Percentiles rank a stretch among this genome's conserved stretches.
Conservation (phyloP, 148 eudicot genomes). For the Diospyros kaki region DNA sequence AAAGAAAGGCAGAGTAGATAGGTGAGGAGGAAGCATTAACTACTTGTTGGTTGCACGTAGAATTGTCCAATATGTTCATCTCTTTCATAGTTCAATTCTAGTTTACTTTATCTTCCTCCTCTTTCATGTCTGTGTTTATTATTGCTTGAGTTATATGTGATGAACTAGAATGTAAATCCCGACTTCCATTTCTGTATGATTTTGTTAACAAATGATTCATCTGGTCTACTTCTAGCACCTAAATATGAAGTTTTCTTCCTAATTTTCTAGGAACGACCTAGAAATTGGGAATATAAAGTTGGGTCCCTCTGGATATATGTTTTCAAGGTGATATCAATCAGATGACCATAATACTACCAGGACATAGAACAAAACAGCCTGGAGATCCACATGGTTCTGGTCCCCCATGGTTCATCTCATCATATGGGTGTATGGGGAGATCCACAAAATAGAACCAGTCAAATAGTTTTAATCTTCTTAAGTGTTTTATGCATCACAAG, state of each 20-base stretch:
- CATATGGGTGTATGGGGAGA: neutral
- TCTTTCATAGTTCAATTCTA: neutral
- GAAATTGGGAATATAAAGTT: neutral
- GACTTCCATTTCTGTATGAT: conserved; percentile 6
- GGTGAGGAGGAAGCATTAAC: conserved; percentile 18
- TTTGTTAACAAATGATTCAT: conserved; percentile 4
- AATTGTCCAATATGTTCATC: conserved; percentile 8
- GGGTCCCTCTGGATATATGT: neutral
- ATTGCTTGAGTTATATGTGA: conserved; percentile 9
- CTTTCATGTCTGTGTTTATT: neutral
- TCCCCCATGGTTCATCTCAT: neutral
- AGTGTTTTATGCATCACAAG: neutral
- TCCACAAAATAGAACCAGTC: neutral
- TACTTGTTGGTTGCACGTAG: conserved; percentile 1
- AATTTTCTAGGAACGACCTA: neutral
- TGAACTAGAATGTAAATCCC: conserved; percentile 17
- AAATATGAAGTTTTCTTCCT: neutral
- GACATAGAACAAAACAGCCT: neutral
- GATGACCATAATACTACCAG: neutral
- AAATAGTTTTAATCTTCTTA: neutral
- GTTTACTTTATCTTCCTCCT: neutral
- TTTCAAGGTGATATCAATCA: neutral
- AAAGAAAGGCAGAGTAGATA: conserved; percentile 48
- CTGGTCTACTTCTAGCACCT: neutral
- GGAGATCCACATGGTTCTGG: neutral